phyloP scores from a whole-genome alignment of 2,329 filamentous ascomycete genomes.

The Alternaria hordeiaustralica region DNA sequence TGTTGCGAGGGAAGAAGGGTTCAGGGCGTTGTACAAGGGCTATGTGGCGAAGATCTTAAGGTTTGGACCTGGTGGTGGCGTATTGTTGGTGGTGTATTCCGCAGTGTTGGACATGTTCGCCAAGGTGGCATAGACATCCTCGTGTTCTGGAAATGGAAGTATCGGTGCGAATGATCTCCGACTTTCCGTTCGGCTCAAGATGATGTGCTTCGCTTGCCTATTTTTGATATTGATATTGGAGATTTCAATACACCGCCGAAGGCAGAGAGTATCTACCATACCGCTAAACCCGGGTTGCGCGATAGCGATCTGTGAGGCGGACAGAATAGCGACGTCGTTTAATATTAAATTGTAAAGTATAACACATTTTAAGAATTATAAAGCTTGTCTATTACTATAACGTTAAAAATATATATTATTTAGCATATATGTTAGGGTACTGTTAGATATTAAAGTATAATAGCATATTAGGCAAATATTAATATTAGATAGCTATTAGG shows the following conservation, averaged over 20 bases:
- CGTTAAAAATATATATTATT: too few species aligned
- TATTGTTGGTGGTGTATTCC: constrained; percentile 39
- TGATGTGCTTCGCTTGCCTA: not conserved
- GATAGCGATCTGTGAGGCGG: too few species aligned
- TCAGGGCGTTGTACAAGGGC: constrained; percentile 39
- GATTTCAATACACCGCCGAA: not conserved
- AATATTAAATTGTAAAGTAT: too few species aligned
- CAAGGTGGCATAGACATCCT: constrained; percentile 16
- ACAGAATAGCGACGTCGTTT: too few species aligned
- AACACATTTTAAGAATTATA: too few species aligned
- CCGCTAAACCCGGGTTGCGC: too few species aligned
- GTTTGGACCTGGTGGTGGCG: constrained; percentile 40
- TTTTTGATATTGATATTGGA: not conserved
- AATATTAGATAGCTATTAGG: too few species aligned
- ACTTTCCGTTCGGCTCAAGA: not conserved
- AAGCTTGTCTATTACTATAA: too few species aligned
- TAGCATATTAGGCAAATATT: too few species aligned
- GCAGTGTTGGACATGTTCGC: constrained; percentile 31
- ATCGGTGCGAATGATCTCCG: not conserved
- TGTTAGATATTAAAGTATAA: too few species aligned
- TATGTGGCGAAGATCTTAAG: constrained; percentile 41
- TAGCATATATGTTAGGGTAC: accelerated
- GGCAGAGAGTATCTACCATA: not conserved
- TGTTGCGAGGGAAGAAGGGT: constrained; percentile 36
- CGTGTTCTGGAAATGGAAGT: not conserved